Percentiles rank a stretch among this genome's conserved stretches.
These are phyloP conservation scores for Cytospora chrysosperma DNA, from an alignment of 2,329 filamentous ascomycete genomes.

Conservation along the genomic window DNA sequence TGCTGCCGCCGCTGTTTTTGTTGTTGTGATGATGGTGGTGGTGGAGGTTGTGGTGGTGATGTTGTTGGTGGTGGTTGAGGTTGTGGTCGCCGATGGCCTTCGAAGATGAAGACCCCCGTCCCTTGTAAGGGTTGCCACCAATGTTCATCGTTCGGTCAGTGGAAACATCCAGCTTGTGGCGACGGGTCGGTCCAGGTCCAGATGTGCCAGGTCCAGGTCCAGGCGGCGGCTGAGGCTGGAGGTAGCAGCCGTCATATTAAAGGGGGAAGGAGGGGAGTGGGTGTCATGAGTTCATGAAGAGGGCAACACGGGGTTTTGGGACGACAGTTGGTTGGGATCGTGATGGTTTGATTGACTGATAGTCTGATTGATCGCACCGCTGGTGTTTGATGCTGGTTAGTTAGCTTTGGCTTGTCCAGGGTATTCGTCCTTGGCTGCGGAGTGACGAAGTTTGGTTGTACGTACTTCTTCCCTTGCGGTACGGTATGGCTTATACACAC, in stretches of 20 bases:
- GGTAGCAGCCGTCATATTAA: slow-evolving; percentile 25
- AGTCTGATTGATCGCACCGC: background rate
- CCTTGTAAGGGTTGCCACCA: slow-evolving; percentile 14
- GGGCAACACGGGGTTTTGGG: background rate
- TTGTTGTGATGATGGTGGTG: too few relatives aligned
- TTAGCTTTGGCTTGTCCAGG: background rate
- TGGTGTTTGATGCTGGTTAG: too few relatives aligned
- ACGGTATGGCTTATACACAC: too few relatives aligned
- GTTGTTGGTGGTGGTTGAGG: slow-evolving; percentile 6
- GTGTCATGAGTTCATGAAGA: slow-evolving; percentile 9
- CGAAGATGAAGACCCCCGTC: slow-evolving; percentile 11
- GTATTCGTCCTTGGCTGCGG: slow-evolving; percentile 7
- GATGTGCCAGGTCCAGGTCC: slow-evolving; percentile 5
- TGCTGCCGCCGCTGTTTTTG: too few relatives aligned
- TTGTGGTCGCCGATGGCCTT: background rate
- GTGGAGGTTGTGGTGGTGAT: too few relatives aligned
- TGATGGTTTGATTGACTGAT: background rate
- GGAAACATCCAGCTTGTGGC: slow-evolving; percentile 14
- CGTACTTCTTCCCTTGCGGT: too few relatives aligned
- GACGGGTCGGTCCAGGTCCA: slow-evolving; percentile 18
- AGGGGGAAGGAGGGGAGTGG: slow-evolving; percentile 6
- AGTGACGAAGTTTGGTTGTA: slow-evolving; percentile 8
- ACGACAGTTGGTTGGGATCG: background rate
- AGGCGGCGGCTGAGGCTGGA: slow-evolving; percentile 18
- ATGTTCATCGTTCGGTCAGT: slow-evolving; percentile 24